Conservation (phyloP, 2,329 filamentous ascomycete genomes). For the Calycina herbarum region DNA sequence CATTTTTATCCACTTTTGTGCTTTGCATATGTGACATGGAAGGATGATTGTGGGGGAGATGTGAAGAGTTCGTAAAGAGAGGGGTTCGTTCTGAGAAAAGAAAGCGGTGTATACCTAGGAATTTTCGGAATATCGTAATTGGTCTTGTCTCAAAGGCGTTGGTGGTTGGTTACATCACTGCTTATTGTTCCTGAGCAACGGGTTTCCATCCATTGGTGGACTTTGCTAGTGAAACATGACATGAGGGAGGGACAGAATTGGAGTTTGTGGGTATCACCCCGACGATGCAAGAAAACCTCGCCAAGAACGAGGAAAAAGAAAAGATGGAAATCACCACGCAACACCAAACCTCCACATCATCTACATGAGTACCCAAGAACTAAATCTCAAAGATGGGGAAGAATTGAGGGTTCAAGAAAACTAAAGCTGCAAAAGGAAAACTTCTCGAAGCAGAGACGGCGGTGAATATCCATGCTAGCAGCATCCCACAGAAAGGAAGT, state of each 20-base stretch:
- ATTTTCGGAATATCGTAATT: neutral
- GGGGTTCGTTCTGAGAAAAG: no score
- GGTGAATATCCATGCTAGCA: constrained; percentile 5
- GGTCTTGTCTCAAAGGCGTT: neutral
- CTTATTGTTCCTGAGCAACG: neutral
- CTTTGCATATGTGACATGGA: constrained; percentile 3
- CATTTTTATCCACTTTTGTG: constrained; percentile 1
- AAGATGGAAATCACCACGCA: no score
- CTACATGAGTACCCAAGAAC: neutral
- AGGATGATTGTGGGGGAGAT: constrained; percentile 2
- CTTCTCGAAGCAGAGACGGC: neutral
- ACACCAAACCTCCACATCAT: neutral
- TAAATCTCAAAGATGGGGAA: neutral
- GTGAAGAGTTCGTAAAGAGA: neutral
- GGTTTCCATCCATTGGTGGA: no score
- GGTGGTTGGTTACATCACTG: neutral
- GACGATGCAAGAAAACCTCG: constrained; percentile 5
- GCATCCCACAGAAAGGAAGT: neutral
- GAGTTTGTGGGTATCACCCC: neutral
- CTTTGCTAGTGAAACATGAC: neutral
- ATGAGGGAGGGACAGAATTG: neutral
- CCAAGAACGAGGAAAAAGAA: neutral
- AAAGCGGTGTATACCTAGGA: neutral
- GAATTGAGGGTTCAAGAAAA: neutral
- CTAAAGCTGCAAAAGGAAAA: constrained; percentile 1